These are phyloP conservation scores for Rhizophlyctis rosea DNA, from an alignment of 192 early-diverging fungal genomes.

Conservation along the genomic window DNA sequence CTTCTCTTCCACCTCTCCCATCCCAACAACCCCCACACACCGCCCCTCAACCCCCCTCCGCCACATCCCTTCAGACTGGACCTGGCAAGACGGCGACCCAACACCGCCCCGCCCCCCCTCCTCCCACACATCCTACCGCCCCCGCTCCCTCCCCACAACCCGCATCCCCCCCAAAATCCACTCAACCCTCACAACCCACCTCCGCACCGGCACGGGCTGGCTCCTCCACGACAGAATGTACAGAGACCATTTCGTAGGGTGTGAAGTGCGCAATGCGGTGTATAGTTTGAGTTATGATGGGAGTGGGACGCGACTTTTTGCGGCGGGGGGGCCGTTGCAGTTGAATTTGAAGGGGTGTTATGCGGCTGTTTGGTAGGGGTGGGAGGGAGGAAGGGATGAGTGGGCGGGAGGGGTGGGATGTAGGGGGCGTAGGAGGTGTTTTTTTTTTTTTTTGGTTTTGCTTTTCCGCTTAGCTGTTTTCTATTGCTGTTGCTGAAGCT, in stretches of 20 bases:
- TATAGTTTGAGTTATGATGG: constrained; percentile 56
- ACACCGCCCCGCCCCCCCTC: constrained; percentile 4
- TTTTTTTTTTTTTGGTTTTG: too few relatives aligned
- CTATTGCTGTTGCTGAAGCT: too few relatives aligned
- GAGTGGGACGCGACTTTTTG: constrained; percentile 43
- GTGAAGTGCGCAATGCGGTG: constrained; percentile 54
- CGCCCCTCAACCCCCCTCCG: too few relatives aligned
- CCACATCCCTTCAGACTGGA: too few relatives aligned
- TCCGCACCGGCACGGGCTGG: constrained; percentile 49
- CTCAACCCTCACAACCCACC: constrained; percentile 18
- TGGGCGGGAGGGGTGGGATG: too few relatives aligned
- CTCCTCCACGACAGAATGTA: constrained; percentile 48
- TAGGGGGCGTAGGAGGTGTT: too few relatives aligned
- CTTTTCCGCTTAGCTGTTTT: too few relatives aligned
- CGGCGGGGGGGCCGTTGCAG: constrained; percentile 64
- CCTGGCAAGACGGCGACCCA: too few relatives aligned
- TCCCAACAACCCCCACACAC: too few relatives aligned
- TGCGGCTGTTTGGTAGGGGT: constrained; percentile 42
- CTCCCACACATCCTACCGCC: not conserved
- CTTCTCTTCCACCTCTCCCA: not conserved
- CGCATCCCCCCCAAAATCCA: constrained; percentile 14
- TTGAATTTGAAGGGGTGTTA: constrained; percentile 43
- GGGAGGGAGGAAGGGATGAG: too few relatives aligned
- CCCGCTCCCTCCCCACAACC: constrained; percentile 2
- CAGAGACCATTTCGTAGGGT: constrained; percentile 44